Percentiles rank a stretch among this genome's conserved stretches.
Evolutionary conservation across 1,284 basidiomycete species (phyloP).

Genomic region (Ustanciosporium gigantosporum): DNA sequence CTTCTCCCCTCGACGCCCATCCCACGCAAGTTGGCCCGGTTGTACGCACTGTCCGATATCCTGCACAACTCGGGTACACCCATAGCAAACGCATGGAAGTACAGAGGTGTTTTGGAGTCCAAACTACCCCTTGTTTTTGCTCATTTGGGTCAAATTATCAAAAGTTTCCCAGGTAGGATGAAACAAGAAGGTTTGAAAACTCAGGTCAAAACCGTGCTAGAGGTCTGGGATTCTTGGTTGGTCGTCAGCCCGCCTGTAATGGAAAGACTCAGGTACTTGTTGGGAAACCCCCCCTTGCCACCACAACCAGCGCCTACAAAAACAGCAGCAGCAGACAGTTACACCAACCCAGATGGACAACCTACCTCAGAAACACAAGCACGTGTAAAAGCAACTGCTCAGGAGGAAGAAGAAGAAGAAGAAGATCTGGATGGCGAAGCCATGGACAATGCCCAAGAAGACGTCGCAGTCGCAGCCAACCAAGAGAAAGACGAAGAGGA

Average conservation of each 20-base stretch:
- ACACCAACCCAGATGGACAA: slow-evolving; percentile 1
- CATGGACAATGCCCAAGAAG: slow-evolving; percentile 3
- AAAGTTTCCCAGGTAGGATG: slow-evolving; percentile 41
- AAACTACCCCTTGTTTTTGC: slow-evolving; percentile 41
- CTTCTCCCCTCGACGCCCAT: slow-evolving; percentile 82
- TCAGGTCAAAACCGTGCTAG: slow-evolving; percentile 79
- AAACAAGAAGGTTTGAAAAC: slow-evolving; percentile 66
- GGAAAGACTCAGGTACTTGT: slow-evolving; percentile 58
- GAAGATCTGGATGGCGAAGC: slow-evolving; percentile 27
- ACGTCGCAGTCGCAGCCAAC: too few relatives aligned
- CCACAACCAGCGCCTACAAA: background rate
- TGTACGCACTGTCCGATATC: slow-evolving; percentile 95
- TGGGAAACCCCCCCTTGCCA: slow-evolving; percentile 34
- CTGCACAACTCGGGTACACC: slow-evolving; percentile 91
- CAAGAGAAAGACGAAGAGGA: too few relatives aligned
- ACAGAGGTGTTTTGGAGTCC: slow-evolving; percentile 32
- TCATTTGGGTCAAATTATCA: slow-evolving; percentile 42
- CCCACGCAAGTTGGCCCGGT: slow-evolving; percentile 89
- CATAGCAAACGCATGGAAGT: slow-evolving; percentile 70
- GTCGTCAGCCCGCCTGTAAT: slow-evolving; percentile 77
- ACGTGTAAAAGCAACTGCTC: too few relatives aligned
- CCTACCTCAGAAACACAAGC: background rate
- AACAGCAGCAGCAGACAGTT: slow-evolving; percentile 1
- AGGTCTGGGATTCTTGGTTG: slow-evolving; percentile 89
- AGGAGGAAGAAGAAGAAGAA: background rate